Conservation (phyloP, 1,284 basidiomycete genomes). For the Inonotus obliquus region DNA sequence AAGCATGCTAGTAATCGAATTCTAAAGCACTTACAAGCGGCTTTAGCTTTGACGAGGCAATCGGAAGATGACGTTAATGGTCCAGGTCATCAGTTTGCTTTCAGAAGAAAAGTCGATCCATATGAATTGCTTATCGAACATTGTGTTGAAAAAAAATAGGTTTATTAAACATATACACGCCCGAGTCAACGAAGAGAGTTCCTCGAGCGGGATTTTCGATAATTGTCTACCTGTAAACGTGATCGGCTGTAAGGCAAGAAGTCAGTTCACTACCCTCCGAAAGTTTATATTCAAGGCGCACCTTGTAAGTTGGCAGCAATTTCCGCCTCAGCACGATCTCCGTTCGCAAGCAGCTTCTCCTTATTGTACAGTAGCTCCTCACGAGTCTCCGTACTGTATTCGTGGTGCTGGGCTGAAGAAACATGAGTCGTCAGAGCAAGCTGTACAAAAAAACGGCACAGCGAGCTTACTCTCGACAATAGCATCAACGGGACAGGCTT, state of each 20-base stretch:
- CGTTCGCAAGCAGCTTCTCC: conserved; percentile 93
- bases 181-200: conserved; percentile 5
- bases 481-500: conserved; percentile 99
- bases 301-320: conserved; percentile 91
- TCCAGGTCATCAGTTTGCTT: no score
- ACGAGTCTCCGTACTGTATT: conserved; percentile 95
- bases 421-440: conserved; percentile 3
- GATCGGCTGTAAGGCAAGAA: conserved; percentile 42
- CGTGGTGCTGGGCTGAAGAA: conserved; percentile 83
- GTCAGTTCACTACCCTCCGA: conserved; percentile 11
- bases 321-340: conserved; percentile 94
- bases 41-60: no score
- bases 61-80: no score
- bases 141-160: not conserved
- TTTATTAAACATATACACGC: not conserved
- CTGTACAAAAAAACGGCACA: conserved; percentile 19
- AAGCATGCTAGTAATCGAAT: no score
- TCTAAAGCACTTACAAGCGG: no score
- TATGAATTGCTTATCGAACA: not conserved
- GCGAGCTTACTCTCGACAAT: conserved; percentile 89
- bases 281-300: conserved; percentile 35
- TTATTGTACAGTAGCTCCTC: conserved; percentile 99
- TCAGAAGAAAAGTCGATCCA: no score
- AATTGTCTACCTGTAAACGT: conserved; percentile 53
- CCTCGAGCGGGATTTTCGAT: conserved; percentile 9